These are phyloP conservation scores for Cladosporium colombiae DNA, from an alignment of 2,329 filamentous ascomycete genomes.

Conservation along the genomic window DNA sequence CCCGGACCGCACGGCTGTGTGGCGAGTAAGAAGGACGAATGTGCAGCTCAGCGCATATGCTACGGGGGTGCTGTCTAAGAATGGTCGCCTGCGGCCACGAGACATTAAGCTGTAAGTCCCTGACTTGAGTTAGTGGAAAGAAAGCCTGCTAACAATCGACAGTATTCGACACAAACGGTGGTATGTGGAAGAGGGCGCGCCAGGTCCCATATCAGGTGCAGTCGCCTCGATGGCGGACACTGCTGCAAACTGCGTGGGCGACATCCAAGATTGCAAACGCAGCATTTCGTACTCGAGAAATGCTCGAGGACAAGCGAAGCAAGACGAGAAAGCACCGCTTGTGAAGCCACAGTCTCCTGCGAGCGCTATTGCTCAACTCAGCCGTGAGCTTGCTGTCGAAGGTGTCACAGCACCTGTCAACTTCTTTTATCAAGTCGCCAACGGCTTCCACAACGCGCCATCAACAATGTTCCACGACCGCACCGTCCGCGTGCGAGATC, in stretches of 20 bases:
- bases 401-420: conserved; percentile 77
- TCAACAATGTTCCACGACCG: conserved; percentile 13
- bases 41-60: conserved; percentile 71
- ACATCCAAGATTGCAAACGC: conserved; percentile 15
- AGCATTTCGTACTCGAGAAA: not conserved
- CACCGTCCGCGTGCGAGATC: not conserved
- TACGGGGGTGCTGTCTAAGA: conserved; percentile 60
- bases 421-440: conserved; percentile 76
- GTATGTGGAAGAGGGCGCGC: conserved; percentile 18
- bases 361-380: conserved; percentile 30
- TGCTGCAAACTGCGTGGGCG: not conserved
- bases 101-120: conserved; percentile 21
- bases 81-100: conserved; percentile 35
- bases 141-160: not conserved
- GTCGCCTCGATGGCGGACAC: conserved; percentile 8
- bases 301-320: not conserved
- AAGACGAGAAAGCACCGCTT: conserved; percentile 22
- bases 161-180: conserved; percentile 16
- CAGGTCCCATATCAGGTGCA: conserved; percentile 5
- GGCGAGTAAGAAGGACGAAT: conserved; percentile 69
- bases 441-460: conserved; percentile 51
- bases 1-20: conserved; percentile 69
- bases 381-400: conserved; percentile 52
- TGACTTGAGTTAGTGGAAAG: not conserved
- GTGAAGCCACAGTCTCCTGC: conserved; percentile 30